Conservation (phyloP, 176 grass and related monocot species). For the Eragrostis nindensis region DNA sequence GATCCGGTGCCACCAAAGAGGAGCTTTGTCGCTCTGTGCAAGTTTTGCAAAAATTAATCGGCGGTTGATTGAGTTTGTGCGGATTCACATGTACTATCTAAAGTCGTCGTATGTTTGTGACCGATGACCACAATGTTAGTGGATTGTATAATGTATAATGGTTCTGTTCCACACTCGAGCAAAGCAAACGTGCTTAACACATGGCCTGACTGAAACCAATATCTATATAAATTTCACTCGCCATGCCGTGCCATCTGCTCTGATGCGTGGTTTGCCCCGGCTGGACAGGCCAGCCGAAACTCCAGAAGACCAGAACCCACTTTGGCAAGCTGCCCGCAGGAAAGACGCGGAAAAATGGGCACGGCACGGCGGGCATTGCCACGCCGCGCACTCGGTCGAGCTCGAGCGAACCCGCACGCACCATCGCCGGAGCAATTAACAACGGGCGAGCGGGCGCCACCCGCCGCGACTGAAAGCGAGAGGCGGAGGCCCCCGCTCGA, state of each 20-base stretch:
- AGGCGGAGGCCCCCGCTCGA: background rate
- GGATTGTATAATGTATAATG: background rate
- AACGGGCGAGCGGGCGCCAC: background rate
- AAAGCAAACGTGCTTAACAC: background rate
- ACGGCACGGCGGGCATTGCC: slow-evolving; percentile 10
- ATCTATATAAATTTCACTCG: background rate
- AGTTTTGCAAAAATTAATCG: background rate
- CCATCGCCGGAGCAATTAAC: background rate
- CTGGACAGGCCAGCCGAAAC: background rate
- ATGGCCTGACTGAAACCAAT: background rate
- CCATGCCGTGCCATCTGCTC: slow-evolving; percentile 29
- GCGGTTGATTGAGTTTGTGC: slow-evolving; percentile 14
- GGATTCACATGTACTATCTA: background rate
- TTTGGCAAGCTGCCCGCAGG: background rate
- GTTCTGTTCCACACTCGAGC: background rate
- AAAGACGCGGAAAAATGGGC: background rate
- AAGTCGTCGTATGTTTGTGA: background rate
- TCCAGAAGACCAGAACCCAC: background rate
- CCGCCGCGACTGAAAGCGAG: slow-evolving; percentile 8
- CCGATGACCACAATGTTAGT: background rate
- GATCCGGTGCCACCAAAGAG: background rate
- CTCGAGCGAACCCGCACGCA: no score
- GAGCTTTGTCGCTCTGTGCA: background rate
- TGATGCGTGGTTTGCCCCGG: background rate
- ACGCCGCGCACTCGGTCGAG: background rate